Base-by-base conservation (phyloP, 2,329 filamentous ascomycete species). In the Iodosphaeria phyllophila region DNA sequence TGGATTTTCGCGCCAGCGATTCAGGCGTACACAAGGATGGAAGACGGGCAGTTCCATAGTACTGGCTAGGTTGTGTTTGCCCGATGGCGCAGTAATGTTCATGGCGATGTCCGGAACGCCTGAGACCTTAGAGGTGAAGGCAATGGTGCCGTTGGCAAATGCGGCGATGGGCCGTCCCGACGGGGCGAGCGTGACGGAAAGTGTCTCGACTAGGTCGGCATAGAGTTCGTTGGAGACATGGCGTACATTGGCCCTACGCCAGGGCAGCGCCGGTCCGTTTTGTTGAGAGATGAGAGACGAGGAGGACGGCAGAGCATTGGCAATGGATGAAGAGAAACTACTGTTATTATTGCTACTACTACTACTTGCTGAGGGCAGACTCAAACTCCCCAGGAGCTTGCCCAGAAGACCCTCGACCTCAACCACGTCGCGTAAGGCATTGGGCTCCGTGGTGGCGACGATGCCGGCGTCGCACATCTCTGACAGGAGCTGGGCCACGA, bases 221-320 rank as follows among this genome's bases (percentile, higher is more conserved):
- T 95, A 95, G 36, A 98, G 62, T 49, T 98, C 89, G 50, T 95
- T 98, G 28, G 79, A 92, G 4, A 86, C 95, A 48, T 98, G 89
- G 10, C 84, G 67, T 26, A 98, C 89, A 41, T 92, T 92, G 19
- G 80, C 71, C 31, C 83, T 64, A 32, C 89, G 69, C 89, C 89
- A 98, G 2, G 84, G 84, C 20, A 95, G 40, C 6, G 67, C 59
- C 1, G 64, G 58, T 1, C 55, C 55, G 35, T 56, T 63, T 10
- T 57, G 46, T 10, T 57, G 46, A 11, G 54, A 35, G 9, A 52
- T 31, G 6, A 63, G 40, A 6, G 54, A 50, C 1, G 58, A 44
- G 10, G 47, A 30, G 21, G 38, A 47, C 2, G 56, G 39, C n/a
- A n/a, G n/a, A n/a, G n/a, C n/a, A n/a, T n/a, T n/a, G n/a, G n/a